These are phyloP conservation scores for Linum tenue DNA, from an alignment of 345 rosid genomes.

Conservation along the genomic window DNA sequence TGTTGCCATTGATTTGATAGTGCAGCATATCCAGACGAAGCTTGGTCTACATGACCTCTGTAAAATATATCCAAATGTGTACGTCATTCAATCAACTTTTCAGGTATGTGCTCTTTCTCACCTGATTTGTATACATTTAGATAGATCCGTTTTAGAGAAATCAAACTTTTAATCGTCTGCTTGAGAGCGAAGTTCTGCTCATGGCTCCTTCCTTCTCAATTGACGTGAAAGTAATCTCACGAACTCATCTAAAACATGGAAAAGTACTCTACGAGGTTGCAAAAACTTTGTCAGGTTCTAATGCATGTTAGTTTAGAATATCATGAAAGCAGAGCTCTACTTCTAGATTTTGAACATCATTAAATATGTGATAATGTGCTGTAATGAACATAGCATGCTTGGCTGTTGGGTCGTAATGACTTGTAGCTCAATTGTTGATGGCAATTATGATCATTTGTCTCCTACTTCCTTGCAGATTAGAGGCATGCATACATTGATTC, in stretches of 20 bases:
- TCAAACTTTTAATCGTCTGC: conserved; percentile 1
- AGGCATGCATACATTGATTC: conserved; percentile 99
- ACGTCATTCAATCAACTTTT: conserved; percentile 78
- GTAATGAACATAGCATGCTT: too few species aligned
- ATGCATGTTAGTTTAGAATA: not conserved
- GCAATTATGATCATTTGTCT: not conserved
- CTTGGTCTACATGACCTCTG: conserved; percentile 95
- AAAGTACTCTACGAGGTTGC: too few species aligned
- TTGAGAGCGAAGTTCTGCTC: not conserved
- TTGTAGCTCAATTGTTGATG: not conserved
- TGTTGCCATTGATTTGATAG: conserved; percentile 92
- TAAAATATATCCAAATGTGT: conserved; percentile 75
- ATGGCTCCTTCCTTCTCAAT: not conserved
- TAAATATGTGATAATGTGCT: not conserved
- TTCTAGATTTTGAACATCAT: not conserved
- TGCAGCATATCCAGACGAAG: conserved; percentile 87
- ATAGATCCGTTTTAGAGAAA: conserved; percentile 4
- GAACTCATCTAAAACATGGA: too few species aligned
- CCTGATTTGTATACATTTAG: not conserved
- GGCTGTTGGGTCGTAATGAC: not conserved
- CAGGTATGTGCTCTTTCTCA: conserved; percentile 44
- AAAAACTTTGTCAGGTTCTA: too few species aligned
- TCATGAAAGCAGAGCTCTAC: not conserved
- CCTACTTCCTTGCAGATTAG: conserved; percentile 50
- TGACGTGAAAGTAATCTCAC: too few species aligned